Evolutionary conservation across 371 early-diverging fungal species (phyloP), one percentile per base, ranked within the genome.

Genomic region (Mucor ambiguus): DNA sequence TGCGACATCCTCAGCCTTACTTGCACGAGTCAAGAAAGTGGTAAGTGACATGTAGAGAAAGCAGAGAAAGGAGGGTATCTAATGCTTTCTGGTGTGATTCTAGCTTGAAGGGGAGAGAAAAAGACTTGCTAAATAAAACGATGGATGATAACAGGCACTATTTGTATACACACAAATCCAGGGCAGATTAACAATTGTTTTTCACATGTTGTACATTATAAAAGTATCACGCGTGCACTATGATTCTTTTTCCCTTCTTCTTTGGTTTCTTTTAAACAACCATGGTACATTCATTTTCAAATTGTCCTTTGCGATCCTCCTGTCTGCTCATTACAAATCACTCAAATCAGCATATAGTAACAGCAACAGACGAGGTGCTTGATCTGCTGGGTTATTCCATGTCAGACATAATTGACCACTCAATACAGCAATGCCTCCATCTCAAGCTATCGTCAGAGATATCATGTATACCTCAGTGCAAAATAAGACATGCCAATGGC

Each of bases 21-120:
- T 93, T 63, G 87, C 88, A 22, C 80, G 92, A 61, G 89, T 92
- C 41, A 90, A 88, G 68, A 93, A 92, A 84, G 92, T 92, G 74
- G 90, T 87, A 86, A 55, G 82, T 77, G 2, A 10, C 66, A 84
- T 75, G 87, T 12, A 12, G 85, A 65, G 85, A 30, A 7, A 30
- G 85, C 0, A 85, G 67, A 74, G 82, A 67, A 73, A 67, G 66
- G 85, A 63, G 37, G 1, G 37, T 35, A 35, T 49, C 49, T 49
- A 2, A 49, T 49, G 20, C 49, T 20, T 20, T 48, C 38, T 8
- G 2, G 18, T 46, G 10, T 32, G 3, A 7, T 56, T 46, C 18
- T 79, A 87, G 87, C 67, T 87, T 75, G 87, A 87, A 65, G 85
- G 85, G 1, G 87, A 85, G 69, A 73, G 83, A 67, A 73, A 67